Conservation (phyloP, 495 filamentous ascomycete species). For the Trichoderma virens region DNA sequence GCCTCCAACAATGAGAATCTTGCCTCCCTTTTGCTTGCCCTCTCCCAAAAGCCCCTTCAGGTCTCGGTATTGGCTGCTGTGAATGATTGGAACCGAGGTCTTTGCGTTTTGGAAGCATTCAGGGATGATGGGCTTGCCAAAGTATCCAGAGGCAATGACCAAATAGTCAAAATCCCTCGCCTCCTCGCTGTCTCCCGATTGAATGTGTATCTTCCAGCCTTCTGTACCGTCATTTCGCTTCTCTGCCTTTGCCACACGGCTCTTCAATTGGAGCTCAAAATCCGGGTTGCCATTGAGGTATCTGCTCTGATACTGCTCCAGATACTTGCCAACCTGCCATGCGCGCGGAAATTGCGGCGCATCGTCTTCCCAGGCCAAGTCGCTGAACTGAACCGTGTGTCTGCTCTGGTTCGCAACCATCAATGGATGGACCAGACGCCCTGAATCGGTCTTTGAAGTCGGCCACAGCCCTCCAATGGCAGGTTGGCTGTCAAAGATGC, state of each 20-base stretch:
- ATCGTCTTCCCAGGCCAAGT: constrained; percentile 56
- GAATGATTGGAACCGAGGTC: constrained; percentile 40
- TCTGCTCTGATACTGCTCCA: constrained; percentile 50
- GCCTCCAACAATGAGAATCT: constrained; percentile 72
- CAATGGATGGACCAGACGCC: constrained; percentile 48
- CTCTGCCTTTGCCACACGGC: constrained; percentile 42
- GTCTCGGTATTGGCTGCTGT: constrained; percentile 52
- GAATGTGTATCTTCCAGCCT: constrained; percentile 50
- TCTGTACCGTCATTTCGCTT: constrained; percentile 21
- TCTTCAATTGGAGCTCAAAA: constrained; percentile 41
- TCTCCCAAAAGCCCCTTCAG: constrained; percentile 29
- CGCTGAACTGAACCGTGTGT: constrained; percentile 73
- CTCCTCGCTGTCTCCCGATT: constrained; percentile 20
- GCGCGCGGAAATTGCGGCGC: constrained; percentile 63
- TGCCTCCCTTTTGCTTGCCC: constrained; percentile 32
- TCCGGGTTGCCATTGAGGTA: constrained; percentile 38
- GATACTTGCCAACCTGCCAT: constrained; percentile 67
- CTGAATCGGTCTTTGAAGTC: constrained; percentile 27
- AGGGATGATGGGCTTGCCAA: constrained; percentile 53
- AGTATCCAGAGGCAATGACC: constrained; percentile 70
- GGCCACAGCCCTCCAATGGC: constrained; percentile 76
- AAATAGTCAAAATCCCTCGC: constrained; percentile 58
- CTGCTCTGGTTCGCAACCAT: constrained; percentile 77
- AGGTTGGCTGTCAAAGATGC: constrained; percentile 58
- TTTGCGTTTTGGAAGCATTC: constrained; percentile 23